Base-by-base conservation (phyloP, 768 basidiomycete genomes). In the Termitomyces sp. region DNA sequence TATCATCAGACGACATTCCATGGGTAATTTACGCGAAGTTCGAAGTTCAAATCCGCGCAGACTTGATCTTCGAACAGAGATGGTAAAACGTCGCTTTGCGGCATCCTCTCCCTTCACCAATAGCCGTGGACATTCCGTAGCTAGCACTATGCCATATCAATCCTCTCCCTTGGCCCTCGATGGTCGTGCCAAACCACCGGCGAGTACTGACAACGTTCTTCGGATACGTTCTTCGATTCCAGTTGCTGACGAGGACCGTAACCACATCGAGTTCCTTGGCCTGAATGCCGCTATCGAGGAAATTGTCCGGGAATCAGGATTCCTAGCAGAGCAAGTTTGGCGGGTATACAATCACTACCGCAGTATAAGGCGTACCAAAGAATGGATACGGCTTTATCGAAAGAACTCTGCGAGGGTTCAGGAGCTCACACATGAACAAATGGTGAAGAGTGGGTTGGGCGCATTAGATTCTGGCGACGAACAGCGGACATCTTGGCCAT, bases 231-330 rank as follows among this genome's bases (percentile, higher is more conserved):
- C 59, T 44, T 61, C 64, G 5, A 52, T 65, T 16, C 32, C 59
- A 14, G 57, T 60, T 33, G 64, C 68, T n/a, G 64, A 62, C 6
- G 62, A 61, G 18, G 68, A 68, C 50, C 59, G 62, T 41, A 60
- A 61, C 23, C 61, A 50, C 28, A 59, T 67, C 18, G 63, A 69
- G 46, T 56, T 55, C 49, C 59, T 70, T 23, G 73, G 70, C 1
- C 60, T 69, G 16, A 55, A 63, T 20, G 57, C 59, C n/a, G 66
- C 69, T 16, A 57, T 83, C 2, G 63, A 69, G 10, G 67, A 66
- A 57, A 79, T 85, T 70, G 74, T 79, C 0, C 64, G 69, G 20
- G 79, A 80, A 35, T 79, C 82, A 44, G 77, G 77, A 16, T 79
- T 79, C 59, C 68, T 66, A 13, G 65, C 75, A 47, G 70, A 72